Conservation (phyloP, 2,329 filamentous ascomycete genomes). For the Aspergillus chevalieri region DNA sequence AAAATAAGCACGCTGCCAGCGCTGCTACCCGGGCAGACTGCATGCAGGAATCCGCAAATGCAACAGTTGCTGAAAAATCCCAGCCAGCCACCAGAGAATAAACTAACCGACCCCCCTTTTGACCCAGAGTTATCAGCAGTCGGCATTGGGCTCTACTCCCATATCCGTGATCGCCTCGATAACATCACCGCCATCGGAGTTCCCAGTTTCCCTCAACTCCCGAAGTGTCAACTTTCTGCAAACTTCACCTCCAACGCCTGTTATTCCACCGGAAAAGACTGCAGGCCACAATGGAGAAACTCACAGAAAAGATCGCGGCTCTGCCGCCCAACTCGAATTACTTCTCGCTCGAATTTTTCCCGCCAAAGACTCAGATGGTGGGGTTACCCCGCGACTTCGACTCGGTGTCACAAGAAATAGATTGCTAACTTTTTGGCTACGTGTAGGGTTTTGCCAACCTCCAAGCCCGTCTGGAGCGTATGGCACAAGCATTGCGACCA, state of each 20-base stretch:
- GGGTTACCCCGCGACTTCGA: slow-evolving; percentile 24
- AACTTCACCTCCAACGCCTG: not conserved
- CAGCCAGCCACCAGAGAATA: too few relatives aligned
- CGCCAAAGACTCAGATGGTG: slow-evolving; percentile 88
- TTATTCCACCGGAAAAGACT: not conserved
- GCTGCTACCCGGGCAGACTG: too few relatives aligned
- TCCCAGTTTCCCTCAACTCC: not conserved
- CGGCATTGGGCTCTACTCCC: not conserved
- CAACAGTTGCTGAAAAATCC: too few relatives aligned
- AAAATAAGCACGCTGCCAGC: too few relatives aligned
- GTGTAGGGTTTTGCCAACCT: slow-evolving; percentile 79
- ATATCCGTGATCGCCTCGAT: not conserved
- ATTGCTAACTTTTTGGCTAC: slow-evolving; percentile 18
- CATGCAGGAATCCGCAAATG: too few relatives aligned
- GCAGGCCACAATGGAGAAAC: slow-evolving; percentile 64
- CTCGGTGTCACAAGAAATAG: slow-evolving; percentile 2
- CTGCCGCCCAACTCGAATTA: slow-evolving; percentile 75
- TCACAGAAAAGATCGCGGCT: slow-evolving; percentile 91
- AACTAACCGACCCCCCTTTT: not conserved
- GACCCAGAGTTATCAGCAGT: not conserved
- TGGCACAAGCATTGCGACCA: slow-evolving; percentile 84
- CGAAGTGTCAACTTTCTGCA: not conserved
- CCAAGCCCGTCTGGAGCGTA: slow-evolving; percentile 84
- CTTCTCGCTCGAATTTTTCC: slow-evolving; percentile 99
- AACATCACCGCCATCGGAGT: not conserved